phyloP scores from a whole-genome alignment of 2,329 filamentous ascomycete genomes.

The Decorospora gaudefroyi region DNA sequence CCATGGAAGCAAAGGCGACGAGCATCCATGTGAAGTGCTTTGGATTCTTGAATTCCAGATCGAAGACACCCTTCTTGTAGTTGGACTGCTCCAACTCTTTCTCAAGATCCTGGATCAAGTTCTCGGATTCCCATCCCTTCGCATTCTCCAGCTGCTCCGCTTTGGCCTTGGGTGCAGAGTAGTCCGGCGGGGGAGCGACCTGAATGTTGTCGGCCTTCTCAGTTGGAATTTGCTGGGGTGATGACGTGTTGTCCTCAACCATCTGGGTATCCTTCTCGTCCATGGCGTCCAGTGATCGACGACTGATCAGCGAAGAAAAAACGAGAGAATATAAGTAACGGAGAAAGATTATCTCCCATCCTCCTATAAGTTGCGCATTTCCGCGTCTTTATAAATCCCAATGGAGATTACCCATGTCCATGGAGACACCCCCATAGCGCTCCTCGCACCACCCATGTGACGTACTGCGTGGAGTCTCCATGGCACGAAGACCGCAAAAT shows the following conservation, averaged over 20 bases:
- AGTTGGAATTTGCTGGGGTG: conserved; percentile 18
- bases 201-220: conserved; percentile 29
- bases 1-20: conserved; percentile 74
- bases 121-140: conserved; percentile 52
- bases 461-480: conserved; percentile 37
- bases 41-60: conserved; percentile 64
- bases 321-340: too few species aligned
- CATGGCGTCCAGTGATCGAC: conserved; percentile 28
- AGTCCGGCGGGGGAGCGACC: conserved; percentile 25
- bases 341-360: too few species aligned
- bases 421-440: conserved; percentile 31
- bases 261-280: conserved; percentile 34
- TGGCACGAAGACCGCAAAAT: conserved; percentile 26
- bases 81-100: conserved; percentile 44
- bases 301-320: conserved; percentile 3
- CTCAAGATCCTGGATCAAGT: conserved; percentile 50
- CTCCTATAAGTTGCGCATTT: conserved; percentile 11
- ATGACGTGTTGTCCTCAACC: conserved; percentile 11
- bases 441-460: conserved; percentile 13
- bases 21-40: conserved; percentile 69
- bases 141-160: conserved; percentile 41
- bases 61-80: conserved; percentile 53
- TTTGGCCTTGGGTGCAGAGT: conserved; percentile 39
- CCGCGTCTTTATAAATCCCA: conserved; percentile 35
- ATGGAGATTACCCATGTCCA: conserved; percentile 25